Percentiles rank a stretch among this genome's conserved stretches.
These are phyloP conservation scores for Dendrobium huoshanense DNA, from an alignment of 106 monocot genomes.

Conservation along the genomic window DNA sequence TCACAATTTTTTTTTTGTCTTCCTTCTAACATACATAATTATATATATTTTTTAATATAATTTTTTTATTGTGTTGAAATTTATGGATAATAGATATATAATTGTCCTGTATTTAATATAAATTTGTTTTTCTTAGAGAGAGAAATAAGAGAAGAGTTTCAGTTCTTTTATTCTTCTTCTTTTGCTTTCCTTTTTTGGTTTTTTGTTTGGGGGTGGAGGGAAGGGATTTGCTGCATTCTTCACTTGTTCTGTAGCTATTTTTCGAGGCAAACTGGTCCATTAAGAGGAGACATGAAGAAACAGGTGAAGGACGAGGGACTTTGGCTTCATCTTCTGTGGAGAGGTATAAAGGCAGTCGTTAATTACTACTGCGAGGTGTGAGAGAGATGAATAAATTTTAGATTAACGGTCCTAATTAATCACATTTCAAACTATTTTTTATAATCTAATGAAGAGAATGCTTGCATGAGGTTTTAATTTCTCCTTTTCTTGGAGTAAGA, in stretches of 20 bases:
- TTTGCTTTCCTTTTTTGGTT: no score
- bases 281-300: background rate
- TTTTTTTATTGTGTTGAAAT: no score
- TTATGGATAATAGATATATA: background rate
- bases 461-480: background rate
- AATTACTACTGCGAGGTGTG: background rate
- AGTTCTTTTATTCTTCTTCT: no score
- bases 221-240: background rate
- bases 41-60: no score
- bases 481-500: background rate
- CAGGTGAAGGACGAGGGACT: background rate
- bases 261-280: background rate
- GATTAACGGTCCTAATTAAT: background rate
- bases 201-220: background rate
- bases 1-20: background rate
- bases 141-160: no score
- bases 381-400: background rate
- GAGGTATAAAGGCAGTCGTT: background rate
- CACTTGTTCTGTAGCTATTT: background rate
- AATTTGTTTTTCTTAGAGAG: no score
- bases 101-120: background rate
- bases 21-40: background rate
- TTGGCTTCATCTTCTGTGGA: background rate
- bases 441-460: no score
- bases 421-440: background rate